These are phyloP conservation scores for Colletotrichum theobromicola DNA, from an alignment of 2,329 filamentous ascomycete species.

Conservation along the genomic window DNA sequence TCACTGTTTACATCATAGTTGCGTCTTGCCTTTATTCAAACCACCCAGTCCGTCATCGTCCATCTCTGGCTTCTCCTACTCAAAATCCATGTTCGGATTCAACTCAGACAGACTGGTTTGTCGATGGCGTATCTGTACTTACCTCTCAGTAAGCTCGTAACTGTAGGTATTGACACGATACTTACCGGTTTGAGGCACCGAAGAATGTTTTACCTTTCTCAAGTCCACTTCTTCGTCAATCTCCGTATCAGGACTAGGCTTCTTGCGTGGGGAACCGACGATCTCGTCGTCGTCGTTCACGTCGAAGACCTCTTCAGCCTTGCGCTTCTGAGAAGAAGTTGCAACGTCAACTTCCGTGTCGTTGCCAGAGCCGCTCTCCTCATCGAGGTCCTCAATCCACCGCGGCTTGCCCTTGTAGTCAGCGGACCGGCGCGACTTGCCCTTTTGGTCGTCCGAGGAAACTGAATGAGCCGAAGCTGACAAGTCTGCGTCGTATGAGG, in stretches of 20 bases:
- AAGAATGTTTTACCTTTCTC: neutral
- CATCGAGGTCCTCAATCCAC: neutral
- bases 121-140: neutral
- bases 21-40: neutral
- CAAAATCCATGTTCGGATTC: neutral
- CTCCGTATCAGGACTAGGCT: neutral
- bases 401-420: neutral
- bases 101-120: neutral
- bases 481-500: neutral
- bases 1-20: neutral
- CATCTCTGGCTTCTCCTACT: neutral
- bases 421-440: neutral
- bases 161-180: too few species aligned
- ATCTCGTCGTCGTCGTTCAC: neutral
- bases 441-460: neutral
- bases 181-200: neutral
- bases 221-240: neutral
- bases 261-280: neutral
- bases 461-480: neutral
- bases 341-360: neutral
- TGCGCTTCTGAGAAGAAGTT: neutral
- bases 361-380: neutral
- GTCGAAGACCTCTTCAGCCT: neutral
- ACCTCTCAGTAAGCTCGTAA: neutral
- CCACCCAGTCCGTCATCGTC: neutral